A percentile compares a stretch with the other conserved stretches of the same genome.
These are phyloP conservation scores for Talaromyces sp. DNA, from an alignment of 2,329 filamentous ascomycete species.

Conservation along the genomic window DNA sequence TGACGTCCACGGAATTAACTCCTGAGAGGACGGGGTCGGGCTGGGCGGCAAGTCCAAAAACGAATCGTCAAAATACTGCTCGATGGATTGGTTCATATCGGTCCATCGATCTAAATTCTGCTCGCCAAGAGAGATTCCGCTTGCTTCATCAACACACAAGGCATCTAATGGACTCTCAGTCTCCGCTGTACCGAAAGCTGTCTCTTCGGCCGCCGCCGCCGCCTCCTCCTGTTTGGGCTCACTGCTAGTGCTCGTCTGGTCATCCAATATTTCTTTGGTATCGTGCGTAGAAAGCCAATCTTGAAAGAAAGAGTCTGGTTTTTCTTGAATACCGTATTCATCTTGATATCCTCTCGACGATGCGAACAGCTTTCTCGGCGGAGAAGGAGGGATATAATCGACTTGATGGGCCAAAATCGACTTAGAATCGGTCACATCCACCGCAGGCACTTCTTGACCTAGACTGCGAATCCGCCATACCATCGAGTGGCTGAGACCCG, in stretches of 20 bases:
- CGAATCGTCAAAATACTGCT: slow-evolving; percentile 5
- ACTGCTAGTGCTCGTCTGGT: neutral
- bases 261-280: neutral
- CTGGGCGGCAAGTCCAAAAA: slow-evolving; percentile 14
- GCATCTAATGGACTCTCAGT: neutral
- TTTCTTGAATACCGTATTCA: neutral
- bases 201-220: too few relatives aligned
- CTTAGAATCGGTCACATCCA: neutral
- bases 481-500: neutral
- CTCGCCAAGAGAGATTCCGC: neutral
- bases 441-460: neutral
- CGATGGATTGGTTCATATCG: neutral
- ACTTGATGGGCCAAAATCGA: neutral
- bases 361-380: neutral
- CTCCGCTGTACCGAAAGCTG: neutral
- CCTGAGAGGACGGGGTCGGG: slow-evolving; percentile 17
- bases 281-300: neutral
- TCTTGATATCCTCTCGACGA: neutral
- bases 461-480: neutral
- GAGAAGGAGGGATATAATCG: neutral
- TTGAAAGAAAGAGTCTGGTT: neutral
- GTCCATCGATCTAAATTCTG: neutral
- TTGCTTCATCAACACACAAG: neutral
- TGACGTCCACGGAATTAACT: slow-evolving; percentile 17
- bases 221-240: neutral